phyloP scores from a whole-genome alignment of 768 basidiomycete species.

The Termitomyces sp. region DNA sequence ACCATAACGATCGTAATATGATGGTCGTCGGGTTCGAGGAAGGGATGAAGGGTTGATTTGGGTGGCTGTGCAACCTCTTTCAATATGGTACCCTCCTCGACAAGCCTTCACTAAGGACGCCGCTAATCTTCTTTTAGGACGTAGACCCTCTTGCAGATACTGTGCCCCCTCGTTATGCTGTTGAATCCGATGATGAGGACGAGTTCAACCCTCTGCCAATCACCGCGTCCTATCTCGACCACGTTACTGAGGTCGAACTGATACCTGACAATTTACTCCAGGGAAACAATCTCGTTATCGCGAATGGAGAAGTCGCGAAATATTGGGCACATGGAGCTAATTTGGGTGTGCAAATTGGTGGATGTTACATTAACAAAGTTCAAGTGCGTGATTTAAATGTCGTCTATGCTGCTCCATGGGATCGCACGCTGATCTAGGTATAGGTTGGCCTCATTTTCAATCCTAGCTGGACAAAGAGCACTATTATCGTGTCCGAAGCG shows the following conservation, averaged over 20 bases:
- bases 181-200: slow-evolving; percentile 67
- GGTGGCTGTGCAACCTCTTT: slow-evolving; percentile 9
- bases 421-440: background rate
- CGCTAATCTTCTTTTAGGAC: slow-evolving; percentile 29
- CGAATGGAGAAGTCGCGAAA: slow-evolving; percentile 36
- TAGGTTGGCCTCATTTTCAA: slow-evolving; percentile 48
- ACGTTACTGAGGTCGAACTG: slow-evolving; percentile 25
- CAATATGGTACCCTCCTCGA: slow-evolving; percentile 10
- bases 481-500: slow-evolving; percentile 48
- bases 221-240: slow-evolving; percentile 12
- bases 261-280: slow-evolving; percentile 29
- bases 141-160: slow-evolving; percentile 50
- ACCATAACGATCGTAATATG: slow-evolving; percentile 24
- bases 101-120: background rate
- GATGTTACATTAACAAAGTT: slow-evolving; percentile 36
- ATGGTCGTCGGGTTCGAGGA: background rate
- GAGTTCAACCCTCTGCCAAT: slow-evolving; percentile 41
- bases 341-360: slow-evolving; percentile 47
- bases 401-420: background rate
- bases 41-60: slow-evolving; percentile 9
- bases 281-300: slow-evolving; percentile 33
- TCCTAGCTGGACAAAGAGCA: slow-evolving; percentile 41
- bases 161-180: slow-evolving; percentile 51
- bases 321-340: slow-evolving; percentile 47
- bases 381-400: slow-evolving; percentile 29